Percentiles rank a stretch among this genome's conserved stretches.
Evolutionary conservation across 805 yeast species (phyloP).

Genomic region (Candida gorgasii): DNA sequence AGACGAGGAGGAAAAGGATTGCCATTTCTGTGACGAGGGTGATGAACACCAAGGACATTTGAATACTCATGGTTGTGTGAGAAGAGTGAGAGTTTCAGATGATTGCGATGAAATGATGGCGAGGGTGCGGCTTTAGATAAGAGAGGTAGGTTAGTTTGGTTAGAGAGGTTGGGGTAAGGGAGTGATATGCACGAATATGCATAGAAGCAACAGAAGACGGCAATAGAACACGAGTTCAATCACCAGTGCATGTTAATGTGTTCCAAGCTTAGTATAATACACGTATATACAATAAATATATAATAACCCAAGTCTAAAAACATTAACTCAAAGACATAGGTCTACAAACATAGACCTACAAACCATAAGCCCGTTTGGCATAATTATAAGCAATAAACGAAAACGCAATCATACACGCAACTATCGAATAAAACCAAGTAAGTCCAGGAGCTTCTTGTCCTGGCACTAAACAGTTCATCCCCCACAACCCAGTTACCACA

Average conservation of each 20-base stretch:
- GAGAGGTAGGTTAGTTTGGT: neutral
- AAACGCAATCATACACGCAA: slow-evolving; percentile 34
- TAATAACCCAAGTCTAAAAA: too few species aligned
- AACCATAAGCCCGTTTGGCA: slow-evolving; percentile 41
- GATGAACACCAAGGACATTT: slow-evolving; percentile 48
- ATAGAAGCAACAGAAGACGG: too few species aligned
- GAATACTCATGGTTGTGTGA: slow-evolving; percentile 39
- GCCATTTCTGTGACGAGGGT: slow-evolving; percentile 55
- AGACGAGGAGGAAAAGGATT: slow-evolving; percentile 45
- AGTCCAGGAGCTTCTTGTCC: slow-evolving; percentile 63
- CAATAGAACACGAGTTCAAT: too few species aligned
- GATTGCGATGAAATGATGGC: neutral
- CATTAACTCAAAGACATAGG: too few species aligned
- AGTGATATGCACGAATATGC: too few species aligned
- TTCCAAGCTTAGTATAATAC: too few species aligned
- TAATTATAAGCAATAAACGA: slow-evolving; percentile 40
- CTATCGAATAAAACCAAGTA: slow-evolving; percentile 43
- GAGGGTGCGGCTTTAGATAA: neutral
- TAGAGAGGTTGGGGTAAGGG: too few species aligned
- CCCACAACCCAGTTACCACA: slow-evolving; percentile 96
- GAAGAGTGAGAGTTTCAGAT: too few species aligned
- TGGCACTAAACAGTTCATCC: slow-evolving; percentile 96
- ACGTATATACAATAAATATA: neutral
- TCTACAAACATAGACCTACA: slow-evolving; percentile 17
- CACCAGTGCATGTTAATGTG: too few species aligned